Percentiles rank a stretch among this genome's conserved stretches.
Conservation (phyloP, 169 alveolate genomes). For the Eimeria necatrix region DNA sequence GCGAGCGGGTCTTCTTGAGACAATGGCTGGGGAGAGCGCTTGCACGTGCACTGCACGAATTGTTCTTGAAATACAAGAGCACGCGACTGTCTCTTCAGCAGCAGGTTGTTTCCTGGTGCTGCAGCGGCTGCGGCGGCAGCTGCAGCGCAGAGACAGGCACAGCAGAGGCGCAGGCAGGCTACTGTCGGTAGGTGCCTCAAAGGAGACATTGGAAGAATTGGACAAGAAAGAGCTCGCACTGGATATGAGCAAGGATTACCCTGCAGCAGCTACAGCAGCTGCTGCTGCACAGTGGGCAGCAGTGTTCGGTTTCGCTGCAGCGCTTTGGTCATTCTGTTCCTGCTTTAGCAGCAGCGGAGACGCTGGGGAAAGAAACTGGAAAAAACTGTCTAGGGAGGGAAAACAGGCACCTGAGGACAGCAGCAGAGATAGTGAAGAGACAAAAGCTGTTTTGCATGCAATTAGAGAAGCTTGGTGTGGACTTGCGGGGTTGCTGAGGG, state of each 20-base stretch:
- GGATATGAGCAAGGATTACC: background rate
- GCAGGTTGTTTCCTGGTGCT: slow-evolving; percentile 30
- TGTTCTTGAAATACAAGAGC: slow-evolving; percentile 67
- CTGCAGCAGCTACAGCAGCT: slow-evolving; percentile 54
- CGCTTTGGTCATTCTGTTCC: slow-evolving; percentile 61
- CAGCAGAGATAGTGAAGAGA: background rate
- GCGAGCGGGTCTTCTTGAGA: background rate
- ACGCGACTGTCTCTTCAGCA: slow-evolving; percentile 78
- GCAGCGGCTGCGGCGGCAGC: slow-evolving; percentile 77
- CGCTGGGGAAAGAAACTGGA: background rate
- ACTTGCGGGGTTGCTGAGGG: slow-evolving; percentile 35
- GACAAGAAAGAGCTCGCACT: background rate
- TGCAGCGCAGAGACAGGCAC: slow-evolving; percentile 32
- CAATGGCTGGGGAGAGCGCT: background rate
- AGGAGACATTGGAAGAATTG: background rate
- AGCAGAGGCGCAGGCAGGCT: slow-evolving; percentile 6
- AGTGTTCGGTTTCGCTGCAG: slow-evolving; percentile 25
- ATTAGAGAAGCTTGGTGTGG: slow-evolving; percentile 30
- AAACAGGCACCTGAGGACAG: no score
- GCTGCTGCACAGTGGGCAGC: slow-evolving; percentile 76
- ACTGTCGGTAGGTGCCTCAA: slow-evolving; percentile 4
- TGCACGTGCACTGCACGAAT: slow-evolving; percentile 20
- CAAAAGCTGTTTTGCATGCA: background rate
- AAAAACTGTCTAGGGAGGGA: background rate
- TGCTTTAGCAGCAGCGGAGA: background rate